Conservation (phyloP, 1,139 yeast species). For the Yamadazyma spencermartinsiae region DNA sequence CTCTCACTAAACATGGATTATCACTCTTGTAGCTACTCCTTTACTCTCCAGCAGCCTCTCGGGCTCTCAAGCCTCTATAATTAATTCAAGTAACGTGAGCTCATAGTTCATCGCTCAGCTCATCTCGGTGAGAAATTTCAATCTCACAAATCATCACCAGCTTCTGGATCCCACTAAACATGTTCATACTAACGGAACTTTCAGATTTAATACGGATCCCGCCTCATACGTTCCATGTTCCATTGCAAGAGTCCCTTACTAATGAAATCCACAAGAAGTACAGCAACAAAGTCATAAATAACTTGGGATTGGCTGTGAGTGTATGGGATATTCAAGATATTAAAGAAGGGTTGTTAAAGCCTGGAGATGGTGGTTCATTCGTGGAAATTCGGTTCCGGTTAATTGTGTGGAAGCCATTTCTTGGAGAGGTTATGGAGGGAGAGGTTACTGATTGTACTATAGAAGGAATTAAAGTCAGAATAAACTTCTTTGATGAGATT, state of each 20-base stretch:
- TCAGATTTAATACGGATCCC: conserved; percentile 85
- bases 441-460: conserved; percentile 87
- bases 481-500: conserved; percentile 90
- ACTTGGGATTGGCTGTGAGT: conserved; percentile 80
- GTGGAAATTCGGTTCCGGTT: conserved; percentile 74
- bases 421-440: conserved; percentile 92
- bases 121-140: background rate
- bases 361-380: conserved; percentile 95
- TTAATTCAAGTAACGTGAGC: too few relatives aligned
- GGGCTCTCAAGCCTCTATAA: too few relatives aligned
- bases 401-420: conserved; percentile 87
- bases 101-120: background rate
- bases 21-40: too few relatives aligned
- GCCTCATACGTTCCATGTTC: conserved; percentile 77
- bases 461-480: conserved; percentile 80
- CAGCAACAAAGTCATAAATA: conserved; percentile 79
- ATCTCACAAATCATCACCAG: background rate
- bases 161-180: conserved; percentile 21
- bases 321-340: conserved; percentile 80
- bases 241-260: conserved; percentile 67
- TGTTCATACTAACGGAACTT: conserved; percentile 83
- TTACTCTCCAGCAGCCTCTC: too few relatives aligned
- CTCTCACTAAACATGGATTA: too few relatives aligned
- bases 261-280: conserved; percentile 84
- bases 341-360: conserved; percentile 85